Conservation (phyloP, 306 rosid species). For the Trifolium dubium region DNA sequence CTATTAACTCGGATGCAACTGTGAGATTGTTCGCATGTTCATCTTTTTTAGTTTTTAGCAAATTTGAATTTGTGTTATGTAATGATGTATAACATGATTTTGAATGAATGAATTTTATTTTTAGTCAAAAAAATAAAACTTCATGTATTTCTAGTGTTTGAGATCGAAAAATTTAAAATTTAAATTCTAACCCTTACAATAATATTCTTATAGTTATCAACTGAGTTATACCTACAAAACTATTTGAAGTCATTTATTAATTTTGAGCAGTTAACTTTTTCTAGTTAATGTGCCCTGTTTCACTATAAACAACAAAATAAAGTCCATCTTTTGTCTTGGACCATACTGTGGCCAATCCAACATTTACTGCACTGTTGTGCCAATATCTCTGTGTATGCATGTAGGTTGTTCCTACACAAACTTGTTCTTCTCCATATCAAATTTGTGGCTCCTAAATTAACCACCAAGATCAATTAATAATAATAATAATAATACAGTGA, state of each 20-base stretch:
- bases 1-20: too few relatives aligned
- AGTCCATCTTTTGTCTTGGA: slow-evolving; percentile 37
- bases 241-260: slow-evolving; percentile 38
- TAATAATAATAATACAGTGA: slow-evolving; percentile 10
- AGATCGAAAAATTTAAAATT: too few relatives aligned
- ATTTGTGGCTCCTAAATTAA: slow-evolving; percentile 40
- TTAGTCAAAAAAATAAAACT: too few relatives aligned
- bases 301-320: slow-evolving; percentile 21
- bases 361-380: slow-evolving; percentile 32
- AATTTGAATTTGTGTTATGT: too few relatives aligned
- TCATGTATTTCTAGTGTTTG: too few relatives aligned
- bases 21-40: too few relatives aligned
- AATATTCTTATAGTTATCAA: too few relatives aligned
- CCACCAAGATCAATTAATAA: slow-evolving; percentile 25
- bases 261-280: background rate
- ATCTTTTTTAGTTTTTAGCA: too few relatives aligned
- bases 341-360: slow-evolving; percentile 35
- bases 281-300: background rate
- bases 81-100: too few relatives aligned
- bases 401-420: slow-evolving; percentile 25
- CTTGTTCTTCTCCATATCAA: slow-evolving; percentile 27
- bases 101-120: too few relatives aligned
- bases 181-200: too few relatives aligned
- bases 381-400: slow-evolving; percentile 19
- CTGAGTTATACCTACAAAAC: too few relatives aligned